phyloP scores from a whole-genome alignment of 2,329 filamentous ascomycete genomes.

The Colletotrichum shisoi region DNA sequence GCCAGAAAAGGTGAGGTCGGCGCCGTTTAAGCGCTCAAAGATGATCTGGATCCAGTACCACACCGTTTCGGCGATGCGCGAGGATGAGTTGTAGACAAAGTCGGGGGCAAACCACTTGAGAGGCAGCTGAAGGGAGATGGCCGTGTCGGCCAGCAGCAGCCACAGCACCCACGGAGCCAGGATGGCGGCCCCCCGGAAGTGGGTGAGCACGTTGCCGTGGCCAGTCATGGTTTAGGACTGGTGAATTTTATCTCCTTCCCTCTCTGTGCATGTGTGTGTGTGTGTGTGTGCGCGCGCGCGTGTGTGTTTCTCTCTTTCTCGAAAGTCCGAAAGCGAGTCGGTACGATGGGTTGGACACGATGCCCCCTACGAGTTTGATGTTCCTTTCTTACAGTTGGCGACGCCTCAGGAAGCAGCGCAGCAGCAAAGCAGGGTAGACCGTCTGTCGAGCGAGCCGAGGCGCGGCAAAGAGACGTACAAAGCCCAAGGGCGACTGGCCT shows the following conservation, averaged over 20 bases:
- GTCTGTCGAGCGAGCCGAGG: slow-evolving; percentile 13
- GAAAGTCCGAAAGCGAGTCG: slow-evolving; percentile 28
- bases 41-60: slow-evolving; percentile 67
- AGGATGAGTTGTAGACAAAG: slow-evolving; percentile 63
- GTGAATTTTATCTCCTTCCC: no score
- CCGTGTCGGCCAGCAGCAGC: slow-evolving; percentile 60
- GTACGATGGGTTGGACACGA: background rate
- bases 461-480: slow-evolving; percentile 20
- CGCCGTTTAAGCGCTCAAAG: slow-evolving; percentile 63
- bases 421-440: slow-evolving; percentile 17
- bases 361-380: background rate
- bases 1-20: slow-evolving; percentile 61
- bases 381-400: background rate
- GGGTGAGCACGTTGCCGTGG: slow-evolving; percentile 44
- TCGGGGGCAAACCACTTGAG: slow-evolving; percentile 58
- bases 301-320: no score
- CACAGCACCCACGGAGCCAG: slow-evolving; percentile 62
- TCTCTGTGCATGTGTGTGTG: no score
- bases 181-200: slow-evolving; percentile 55
- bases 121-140: slow-evolving; percentile 59
- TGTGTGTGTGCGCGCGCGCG: no score
- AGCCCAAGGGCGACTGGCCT: slow-evolving; percentile 2
- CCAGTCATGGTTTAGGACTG: slow-evolving; percentile 28
- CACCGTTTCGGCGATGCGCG: slow-evolving; percentile 60
- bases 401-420: background rate